Evolutionary conservation across 2,329 filamentous ascomycete genomes (phyloP).

Genomic region (Ceratocystis cubensis): DNA sequence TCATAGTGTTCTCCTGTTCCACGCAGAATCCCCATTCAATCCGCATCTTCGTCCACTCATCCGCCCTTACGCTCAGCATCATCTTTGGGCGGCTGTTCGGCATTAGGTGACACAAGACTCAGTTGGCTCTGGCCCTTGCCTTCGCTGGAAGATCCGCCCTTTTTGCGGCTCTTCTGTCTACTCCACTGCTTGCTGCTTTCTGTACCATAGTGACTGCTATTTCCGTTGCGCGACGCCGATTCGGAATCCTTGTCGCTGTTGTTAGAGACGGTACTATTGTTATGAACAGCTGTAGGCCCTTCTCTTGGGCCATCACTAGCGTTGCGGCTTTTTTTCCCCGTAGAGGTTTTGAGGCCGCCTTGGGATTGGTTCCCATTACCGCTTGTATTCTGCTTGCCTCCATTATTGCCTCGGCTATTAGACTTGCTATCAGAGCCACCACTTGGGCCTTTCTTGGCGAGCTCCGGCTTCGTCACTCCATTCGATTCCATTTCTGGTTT

Average conservation of each 20-base stretch:
- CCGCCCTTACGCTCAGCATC: constrained; percentile 52
- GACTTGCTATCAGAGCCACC: constrained; percentile 9
- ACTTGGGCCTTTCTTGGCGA: background rate
- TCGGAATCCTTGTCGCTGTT: constrained; percentile 37
- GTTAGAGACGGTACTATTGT: background rate
- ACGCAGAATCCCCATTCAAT: background rate
- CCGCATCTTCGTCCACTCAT: constrained; percentile 28
- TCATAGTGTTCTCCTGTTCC: background rate
- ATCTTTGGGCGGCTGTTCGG: constrained; percentile 45
- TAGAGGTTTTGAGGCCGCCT: background rate
- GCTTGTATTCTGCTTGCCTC: constrained; percentile 11
- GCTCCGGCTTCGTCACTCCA: constrained; percentile 7
- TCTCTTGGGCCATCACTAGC: background rate
- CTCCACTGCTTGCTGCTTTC: constrained; percentile 41
- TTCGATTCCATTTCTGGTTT: background rate
- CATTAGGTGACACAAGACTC: constrained; percentile 31
- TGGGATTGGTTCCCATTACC: constrained; percentile 10
- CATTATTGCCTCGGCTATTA: constrained; percentile 4
- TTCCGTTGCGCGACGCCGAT: constrained; percentile 25
- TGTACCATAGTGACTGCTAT: constrained; percentile 22
- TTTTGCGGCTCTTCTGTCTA: constrained; percentile 45
- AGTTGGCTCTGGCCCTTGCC: constrained; percentile 30
- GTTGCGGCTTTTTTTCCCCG: constrained; percentile 16
- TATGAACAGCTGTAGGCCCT: background rate
- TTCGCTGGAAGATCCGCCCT: constrained; percentile 31